A percentile compares a stretch with the other conserved stretches of the same genome.
phyloP scores from a whole-genome alignment of 148 eudicot genomes.

The Mesembryanthemum crystallinum region DNA sequence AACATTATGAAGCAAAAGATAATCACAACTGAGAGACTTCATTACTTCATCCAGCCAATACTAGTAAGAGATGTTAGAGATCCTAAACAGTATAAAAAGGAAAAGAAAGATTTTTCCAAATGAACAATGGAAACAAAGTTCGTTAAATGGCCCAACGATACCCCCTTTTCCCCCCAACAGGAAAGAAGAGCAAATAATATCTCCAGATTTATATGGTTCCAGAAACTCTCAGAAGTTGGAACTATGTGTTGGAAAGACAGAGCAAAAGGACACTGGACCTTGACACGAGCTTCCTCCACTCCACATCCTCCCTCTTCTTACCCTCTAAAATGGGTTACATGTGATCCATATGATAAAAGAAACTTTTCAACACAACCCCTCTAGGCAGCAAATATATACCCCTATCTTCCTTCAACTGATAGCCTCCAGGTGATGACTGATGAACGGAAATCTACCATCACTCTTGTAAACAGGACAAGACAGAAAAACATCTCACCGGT shows the following conservation, averaged over 20 bases:
- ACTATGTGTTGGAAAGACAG: not conserved
- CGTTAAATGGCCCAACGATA: not conserved
- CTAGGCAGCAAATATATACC: not conserved
- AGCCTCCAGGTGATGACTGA: not conserved
- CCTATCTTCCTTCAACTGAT: not conserved
- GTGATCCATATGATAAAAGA: not conserved
- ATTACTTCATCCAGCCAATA: not conserved
- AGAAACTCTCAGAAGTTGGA: not conserved
- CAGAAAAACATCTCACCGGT: conserved; percentile 55
- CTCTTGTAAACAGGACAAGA: not conserved
- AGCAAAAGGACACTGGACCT: not conserved
- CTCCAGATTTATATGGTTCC: not conserved
- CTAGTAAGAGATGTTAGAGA: not conserved
- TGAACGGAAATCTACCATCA: not conserved
- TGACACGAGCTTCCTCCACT: not conserved
- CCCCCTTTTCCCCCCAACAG: not conserved
- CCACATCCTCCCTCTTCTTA: not conserved
- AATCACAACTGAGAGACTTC: not conserved
- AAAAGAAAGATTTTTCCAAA: no score
- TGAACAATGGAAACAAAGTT: not conserved
- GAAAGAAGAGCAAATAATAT: not conserved
- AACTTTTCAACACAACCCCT: not conserved
- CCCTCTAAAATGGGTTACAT: not conserved
- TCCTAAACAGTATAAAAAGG: not conserved
- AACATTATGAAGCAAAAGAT: not conserved